Percentiles rank a stretch among this genome's conserved stretches.
phyloP scores from a whole-genome alignment of 148 eudicot species.

The Tetragonia tetragonoides region DNA sequence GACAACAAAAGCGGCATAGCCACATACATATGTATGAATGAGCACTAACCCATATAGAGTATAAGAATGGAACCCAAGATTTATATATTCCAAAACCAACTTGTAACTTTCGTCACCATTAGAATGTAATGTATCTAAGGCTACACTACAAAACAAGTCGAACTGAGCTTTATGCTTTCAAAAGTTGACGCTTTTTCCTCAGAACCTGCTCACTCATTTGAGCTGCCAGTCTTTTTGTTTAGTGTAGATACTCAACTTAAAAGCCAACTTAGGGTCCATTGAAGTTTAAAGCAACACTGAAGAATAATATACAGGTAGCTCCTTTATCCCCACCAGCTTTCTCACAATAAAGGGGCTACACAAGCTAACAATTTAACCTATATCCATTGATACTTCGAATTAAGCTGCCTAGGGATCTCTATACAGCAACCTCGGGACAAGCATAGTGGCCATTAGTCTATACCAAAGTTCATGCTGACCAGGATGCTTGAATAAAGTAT shows the following conservation, averaged over 20 bases:
- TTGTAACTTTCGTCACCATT: not conserved
- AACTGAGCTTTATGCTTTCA: conserved; percentile 9
- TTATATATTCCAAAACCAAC: not conserved
- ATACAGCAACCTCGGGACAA: conserved; percentile 6
- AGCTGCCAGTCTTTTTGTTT: not conserved
- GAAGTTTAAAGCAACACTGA: not conserved
- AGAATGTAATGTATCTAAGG: not conserved
- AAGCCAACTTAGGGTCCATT: conserved; percentile 4
- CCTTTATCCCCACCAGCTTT: not conserved
- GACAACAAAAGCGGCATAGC: conserved; percentile 14
- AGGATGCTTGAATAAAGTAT: not conserved
- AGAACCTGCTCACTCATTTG: not conserved
- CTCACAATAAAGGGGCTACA: not conserved
- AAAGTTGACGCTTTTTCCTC: not conserved
- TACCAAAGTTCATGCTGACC: not conserved
- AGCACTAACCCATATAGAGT: not conserved
- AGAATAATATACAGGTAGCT: not conserved
- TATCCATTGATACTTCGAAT: not conserved
- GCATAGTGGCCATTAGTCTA: not conserved
- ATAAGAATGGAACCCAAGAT: not conserved
- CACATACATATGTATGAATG: conserved; percentile 4
- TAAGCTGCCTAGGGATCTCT: conserved; percentile 9
- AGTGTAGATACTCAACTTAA: not conserved
- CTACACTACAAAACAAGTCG: not conserved
- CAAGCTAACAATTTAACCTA: not conserved